Base-by-base conservation (phyloP, 371 early-diverging fungal species). In the Thermomucor indicae-seudaticae region DNA sequence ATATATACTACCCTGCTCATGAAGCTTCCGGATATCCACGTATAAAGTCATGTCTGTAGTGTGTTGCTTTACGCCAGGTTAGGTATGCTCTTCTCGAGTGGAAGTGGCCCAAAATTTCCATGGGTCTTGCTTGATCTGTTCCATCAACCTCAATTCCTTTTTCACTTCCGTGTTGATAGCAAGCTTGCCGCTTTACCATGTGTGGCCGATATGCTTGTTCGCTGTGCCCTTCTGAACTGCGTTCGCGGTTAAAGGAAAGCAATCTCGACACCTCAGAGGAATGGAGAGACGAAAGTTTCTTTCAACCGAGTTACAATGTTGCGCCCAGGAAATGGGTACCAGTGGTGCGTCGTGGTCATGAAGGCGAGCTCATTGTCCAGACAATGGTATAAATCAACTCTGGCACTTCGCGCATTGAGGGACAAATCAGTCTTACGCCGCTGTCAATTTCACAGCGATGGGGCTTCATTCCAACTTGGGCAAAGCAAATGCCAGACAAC, bases 391-490 rank as follows among this genome's bases (percentile, higher is more conserved):
- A 34, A 19, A 20, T n/a, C 25, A 4, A 14, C 2, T 14, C 14
- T 11, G 24, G 22, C 14, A 2, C 38, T 40, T 34, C 11, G 24
- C n/a, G 59, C 43, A 19, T 55, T 79, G 84, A 62, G 65, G 55
- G n/a, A n/a, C n/a, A n/a, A n/a, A n/a, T n/a, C n/a, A n/a, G n/a
- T n/a, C n/a, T n/a, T n/a, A n/a, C n/a, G n/a, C n/a, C n/a, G n/a
- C n/a, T n/a, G n/a, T n/a, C n/a, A n/a, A n/a, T n/a, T n/a, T n/a
- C n/a, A n/a, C n/a, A n/a, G n/a, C n/a, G n/a, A n/a, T 85, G 84
- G 88, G 88, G 88, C 0, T 67, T 81, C 51, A 75, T 85, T 40
- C 83, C 85, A 12, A 67, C 62, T n/a, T 66, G 70, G 55, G 64
- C 68, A 16, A 83, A 69, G 17, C 19, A 57, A 1, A 58, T 51